These are phyloP conservation scores for Elasticomyces elasticus DNA, from an alignment of 495 filamentous ascomycete species.

Conservation along the genomic window DNA sequence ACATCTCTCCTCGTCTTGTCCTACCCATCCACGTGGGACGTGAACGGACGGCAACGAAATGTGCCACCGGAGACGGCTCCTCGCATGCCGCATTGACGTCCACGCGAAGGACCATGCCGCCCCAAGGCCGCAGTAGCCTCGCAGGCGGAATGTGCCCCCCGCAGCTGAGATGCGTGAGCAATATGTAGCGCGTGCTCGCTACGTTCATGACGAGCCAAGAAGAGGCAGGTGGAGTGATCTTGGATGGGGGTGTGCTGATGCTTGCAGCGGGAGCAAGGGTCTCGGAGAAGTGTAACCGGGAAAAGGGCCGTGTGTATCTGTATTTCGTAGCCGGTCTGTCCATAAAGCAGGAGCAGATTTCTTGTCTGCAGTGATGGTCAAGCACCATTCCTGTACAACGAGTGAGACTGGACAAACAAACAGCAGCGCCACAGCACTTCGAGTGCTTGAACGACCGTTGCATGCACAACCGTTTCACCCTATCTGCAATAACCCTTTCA, in stretches of 20 bases:
- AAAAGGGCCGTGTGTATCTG: neutral
- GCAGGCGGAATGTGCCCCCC: neutral
- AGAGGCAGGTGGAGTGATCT: neutral
- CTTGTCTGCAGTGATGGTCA: neutral
- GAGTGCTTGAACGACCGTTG: neutral
- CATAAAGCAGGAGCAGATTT: no score
- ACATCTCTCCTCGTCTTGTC: no score
- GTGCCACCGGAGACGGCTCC: neutral
- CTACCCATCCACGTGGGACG: no score
- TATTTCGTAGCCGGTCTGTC: neutral
- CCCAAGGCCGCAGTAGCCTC: neutral
- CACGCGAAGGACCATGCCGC: neutral
- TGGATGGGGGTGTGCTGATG: neutral
- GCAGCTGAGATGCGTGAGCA: neutral
- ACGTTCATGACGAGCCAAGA: neutral
- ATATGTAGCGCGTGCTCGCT: neutral
- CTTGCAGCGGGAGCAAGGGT: neutral
- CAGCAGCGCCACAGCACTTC: neutral
- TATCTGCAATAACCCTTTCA: neutral
- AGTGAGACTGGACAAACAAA: no score
- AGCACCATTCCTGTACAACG: no score
- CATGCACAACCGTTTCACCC: neutral
- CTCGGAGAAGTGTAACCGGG: neutral
- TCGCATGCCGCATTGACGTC: neutral
- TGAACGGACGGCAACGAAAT: neutral